Evolutionary conservation across 768 basidiomycete genomes (phyloP).

Genomic region (Leccinum subgranulosum): DNA sequence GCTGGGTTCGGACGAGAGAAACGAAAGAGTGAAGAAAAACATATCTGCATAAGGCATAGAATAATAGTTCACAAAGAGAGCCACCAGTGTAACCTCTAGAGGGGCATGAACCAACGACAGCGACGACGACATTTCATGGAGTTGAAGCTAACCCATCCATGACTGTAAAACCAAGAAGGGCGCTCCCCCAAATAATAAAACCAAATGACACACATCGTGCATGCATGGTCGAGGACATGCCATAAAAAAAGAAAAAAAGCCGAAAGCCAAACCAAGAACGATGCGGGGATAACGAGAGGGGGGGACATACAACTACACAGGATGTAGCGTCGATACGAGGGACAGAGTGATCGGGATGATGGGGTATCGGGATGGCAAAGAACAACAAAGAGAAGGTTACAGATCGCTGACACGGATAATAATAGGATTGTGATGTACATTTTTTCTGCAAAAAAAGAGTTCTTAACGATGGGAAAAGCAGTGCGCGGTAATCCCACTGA

Average conservation of each 20-base stretch:
- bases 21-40: neutral
- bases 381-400: constrained; percentile 17
- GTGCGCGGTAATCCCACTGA: constrained; percentile 9
- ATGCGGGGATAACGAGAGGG: neutral
- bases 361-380: constrained; percentile 15
- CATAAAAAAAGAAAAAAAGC: constrained; percentile 3
- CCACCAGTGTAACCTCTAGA: neutral
- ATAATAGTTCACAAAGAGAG: neutral
- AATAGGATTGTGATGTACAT: constrained; percentile 32
- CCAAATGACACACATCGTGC: constrained; percentile 8
- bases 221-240: constrained; percentile 7
- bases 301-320: constrained; percentile 19
- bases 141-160: neutral
- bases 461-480: constrained; percentile 15
- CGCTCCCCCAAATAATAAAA: constrained; percentile 15
- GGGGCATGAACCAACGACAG: constrained; percentile 6
- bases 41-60: neutral
- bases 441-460: constrained; percentile 24
- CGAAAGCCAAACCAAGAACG: constrained; percentile 28
- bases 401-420: constrained; percentile 32
- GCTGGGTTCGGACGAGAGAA: neutral
- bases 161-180: constrained; percentile 6
- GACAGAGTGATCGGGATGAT: constrained; percentile 6
- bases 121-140: neutral
- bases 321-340: constrained; percentile 13